Conservation (phyloP, 164 flowering plant genomes). For the Pachysandra terminalis region DNA sequence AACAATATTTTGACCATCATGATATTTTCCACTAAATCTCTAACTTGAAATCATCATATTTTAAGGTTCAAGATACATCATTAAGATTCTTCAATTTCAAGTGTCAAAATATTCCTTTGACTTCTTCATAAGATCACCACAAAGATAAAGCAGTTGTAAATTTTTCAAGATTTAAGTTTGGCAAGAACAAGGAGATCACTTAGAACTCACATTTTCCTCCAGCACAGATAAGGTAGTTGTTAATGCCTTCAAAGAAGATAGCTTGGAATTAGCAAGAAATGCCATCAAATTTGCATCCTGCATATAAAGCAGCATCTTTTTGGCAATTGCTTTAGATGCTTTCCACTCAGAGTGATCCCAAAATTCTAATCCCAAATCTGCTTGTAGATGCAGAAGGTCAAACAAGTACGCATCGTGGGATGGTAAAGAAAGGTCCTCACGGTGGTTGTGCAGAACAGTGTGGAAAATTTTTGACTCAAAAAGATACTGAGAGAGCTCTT, state of each 20-base stretch:
- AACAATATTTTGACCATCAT: no score
- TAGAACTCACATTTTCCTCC: conserved; percentile 49
- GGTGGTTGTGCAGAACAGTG: conserved; percentile 31
- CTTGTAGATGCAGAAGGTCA: conserved; percentile 40
- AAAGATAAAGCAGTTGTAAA: not conserved
- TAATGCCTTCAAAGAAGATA: conserved; percentile 58
- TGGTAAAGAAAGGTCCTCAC: conserved; percentile 25
- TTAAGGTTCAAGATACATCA: no score
- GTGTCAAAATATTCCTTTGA: no score
- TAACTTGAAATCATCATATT: no score
- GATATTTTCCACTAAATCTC: no score
- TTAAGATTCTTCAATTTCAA: no score
- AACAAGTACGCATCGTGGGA: conserved; percentile 34
- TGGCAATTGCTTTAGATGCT: conserved; percentile 53
- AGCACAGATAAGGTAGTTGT: conserved; percentile 36
- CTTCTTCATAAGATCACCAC: not conserved
- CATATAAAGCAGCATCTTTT: conserved; percentile 52
- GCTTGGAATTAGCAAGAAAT: conserved; percentile 52
- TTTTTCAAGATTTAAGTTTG: not conserved
- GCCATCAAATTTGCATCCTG: conserved; percentile 53
- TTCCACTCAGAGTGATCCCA: conserved; percentile 83
- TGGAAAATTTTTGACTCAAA: conserved; percentile 39
- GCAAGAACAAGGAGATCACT: not conserved
- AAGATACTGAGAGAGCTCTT: conserved; percentile 63
- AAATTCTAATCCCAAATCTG: conserved; percentile 57